Conservation (phyloP, 225 moss, liverwort and hornwort species). For the Pseudisothecium myosuroides region DNA sequence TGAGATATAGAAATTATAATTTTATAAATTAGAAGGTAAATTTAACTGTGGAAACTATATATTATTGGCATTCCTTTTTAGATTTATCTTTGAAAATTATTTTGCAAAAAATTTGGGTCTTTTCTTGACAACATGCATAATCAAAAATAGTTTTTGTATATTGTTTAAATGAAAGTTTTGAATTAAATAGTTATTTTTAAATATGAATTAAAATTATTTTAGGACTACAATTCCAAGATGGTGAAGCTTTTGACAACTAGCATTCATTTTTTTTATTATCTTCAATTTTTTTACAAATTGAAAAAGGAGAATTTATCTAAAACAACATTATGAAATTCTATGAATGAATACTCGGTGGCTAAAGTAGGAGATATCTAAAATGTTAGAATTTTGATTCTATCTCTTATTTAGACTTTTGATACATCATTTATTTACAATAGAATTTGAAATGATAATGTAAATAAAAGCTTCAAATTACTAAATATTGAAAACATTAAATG, state of each 20-base stretch:
- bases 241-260: neutral
- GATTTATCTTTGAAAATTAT: no score
- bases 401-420: fast-evolving
- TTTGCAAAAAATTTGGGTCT: no score
- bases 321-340: neutral
- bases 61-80: neutral
- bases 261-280: neutral
- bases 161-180: neutral
- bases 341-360: neutral
- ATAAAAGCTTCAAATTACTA: neutral
- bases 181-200: no score
- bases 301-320: neutral
- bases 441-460: neutral
- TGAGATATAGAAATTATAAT: neutral
- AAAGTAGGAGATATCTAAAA: neutral
- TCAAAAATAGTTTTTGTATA: fast-evolving
- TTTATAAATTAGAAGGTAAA: neutral
- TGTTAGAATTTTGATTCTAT: no score
- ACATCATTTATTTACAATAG: neutral
- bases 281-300: neutral
- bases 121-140: no score
- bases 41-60: neutral
- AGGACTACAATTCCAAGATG: fast-evolving
- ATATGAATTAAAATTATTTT: neutral
- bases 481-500: neutral